A percentile compares a stretch with the other conserved stretches of the same genome.
phyloP scores from a whole-genome alignment of 257 asterid genomes.

The Gardenia jasminoides region DNA sequence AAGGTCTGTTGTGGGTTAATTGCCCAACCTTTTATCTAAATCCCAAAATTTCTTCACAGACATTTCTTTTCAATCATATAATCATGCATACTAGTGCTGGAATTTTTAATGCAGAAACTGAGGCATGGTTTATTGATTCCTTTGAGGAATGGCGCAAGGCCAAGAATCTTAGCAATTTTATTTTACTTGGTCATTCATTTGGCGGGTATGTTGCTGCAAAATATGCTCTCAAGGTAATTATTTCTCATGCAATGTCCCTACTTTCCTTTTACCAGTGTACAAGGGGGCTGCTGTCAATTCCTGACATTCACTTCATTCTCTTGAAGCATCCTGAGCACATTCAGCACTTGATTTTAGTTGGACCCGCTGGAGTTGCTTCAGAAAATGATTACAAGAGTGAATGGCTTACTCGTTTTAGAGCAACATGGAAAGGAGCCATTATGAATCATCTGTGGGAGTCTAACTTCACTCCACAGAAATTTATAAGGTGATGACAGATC shows the following conservation, averaged over 20 bases:
- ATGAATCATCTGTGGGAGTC: slow-evolving; percentile 95
- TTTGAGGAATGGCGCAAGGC: slow-evolving; percentile 98
- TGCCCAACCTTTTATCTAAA: background rate
- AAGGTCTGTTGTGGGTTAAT: slow-evolving; percentile 51
- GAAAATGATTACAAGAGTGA: slow-evolving; percentile 65
- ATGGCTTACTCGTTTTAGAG: slow-evolving; percentile 57
- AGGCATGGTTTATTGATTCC: slow-evolving; percentile 81
- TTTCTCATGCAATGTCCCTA: background rate
- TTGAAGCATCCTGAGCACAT: slow-evolving; percentile 92
- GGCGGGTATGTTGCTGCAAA: slow-evolving; percentile 96
- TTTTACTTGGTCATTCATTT: slow-evolving; percentile 94
- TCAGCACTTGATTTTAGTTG: slow-evolving; percentile 81
- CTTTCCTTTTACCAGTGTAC: background rate
- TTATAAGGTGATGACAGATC: slow-evolving; percentile 56
- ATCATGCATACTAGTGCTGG: background rate
- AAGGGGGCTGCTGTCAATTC: background rate
- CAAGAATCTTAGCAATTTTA: slow-evolving; percentile 75
- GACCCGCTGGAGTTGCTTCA: slow-evolving; percentile 90
- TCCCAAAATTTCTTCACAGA: background rate
- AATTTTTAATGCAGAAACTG: slow-evolving; percentile 60
- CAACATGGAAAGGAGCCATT: slow-evolving; percentile 89
- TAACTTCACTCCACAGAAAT: slow-evolving; percentile 86
- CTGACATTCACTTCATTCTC: slow-evolving; percentile 24
- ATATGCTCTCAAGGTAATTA: slow-evolving; percentile 80
- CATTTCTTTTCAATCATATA: background rate